phyloP scores from a whole-genome alignment of 176 grass and related monocot genomes.

The Bothriochloa decipiens region DNA sequence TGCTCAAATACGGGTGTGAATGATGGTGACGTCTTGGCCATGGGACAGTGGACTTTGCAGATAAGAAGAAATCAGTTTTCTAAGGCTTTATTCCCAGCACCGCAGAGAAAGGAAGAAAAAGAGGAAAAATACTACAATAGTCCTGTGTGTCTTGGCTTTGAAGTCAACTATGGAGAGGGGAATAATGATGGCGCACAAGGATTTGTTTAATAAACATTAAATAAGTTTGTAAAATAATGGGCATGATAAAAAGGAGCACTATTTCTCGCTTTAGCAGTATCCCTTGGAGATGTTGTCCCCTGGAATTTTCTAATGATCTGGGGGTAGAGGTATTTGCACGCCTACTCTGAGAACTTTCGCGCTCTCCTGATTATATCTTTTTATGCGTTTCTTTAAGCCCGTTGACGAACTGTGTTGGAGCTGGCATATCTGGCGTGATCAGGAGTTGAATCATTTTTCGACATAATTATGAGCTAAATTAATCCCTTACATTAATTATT shows the following conservation, averaged over 20 bases:
- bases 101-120: neutral
- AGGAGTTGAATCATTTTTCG: constrained; percentile 22
- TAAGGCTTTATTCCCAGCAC: constrained; percentile 37
- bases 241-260: constrained; percentile 38
- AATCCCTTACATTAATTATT: neutral
- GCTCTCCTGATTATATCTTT: neutral
- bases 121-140: constrained; percentile 5
- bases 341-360: constrained; percentile 31
- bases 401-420: constrained; percentile 47
- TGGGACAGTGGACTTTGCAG: constrained; percentile 60
- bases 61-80: constrained; percentile 38
- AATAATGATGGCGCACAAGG: constrained; percentile 31
- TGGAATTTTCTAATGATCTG: neutral
- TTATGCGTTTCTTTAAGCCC: constrained; percentile 16
- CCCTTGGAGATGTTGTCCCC: constrained; percentile 30
- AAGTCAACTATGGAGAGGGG: constrained; percentile 54
- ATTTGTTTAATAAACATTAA: neutral
- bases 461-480: neutral
- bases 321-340: neutral
- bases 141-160: constrained; percentile 34
- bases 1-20: neutral
- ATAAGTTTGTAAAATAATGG: neutral
- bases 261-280: constrained; percentile 37
- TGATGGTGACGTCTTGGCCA: constrained; percentile 37
- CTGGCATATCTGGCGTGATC: constrained; percentile 49